Percentiles rank a stretch among this genome's conserved stretches.
These are phyloP conservation scores for Apiotrichum veenhuisii DNA, from an alignment of 1,284 basidiomycete genomes.

Conservation along the genomic window DNA sequence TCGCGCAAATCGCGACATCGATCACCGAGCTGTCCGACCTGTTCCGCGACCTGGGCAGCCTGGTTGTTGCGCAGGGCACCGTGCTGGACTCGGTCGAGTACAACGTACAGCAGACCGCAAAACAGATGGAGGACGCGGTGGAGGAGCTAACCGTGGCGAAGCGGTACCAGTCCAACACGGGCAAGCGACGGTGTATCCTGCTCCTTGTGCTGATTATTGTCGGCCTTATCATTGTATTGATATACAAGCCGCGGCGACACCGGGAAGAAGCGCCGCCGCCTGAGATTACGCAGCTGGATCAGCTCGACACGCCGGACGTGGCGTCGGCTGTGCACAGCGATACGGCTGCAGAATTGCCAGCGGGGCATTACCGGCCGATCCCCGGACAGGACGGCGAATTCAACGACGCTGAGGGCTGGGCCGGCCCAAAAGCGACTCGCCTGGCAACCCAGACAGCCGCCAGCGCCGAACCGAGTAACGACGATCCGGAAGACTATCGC, in stretches of 20 bases:
- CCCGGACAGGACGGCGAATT: neutral
- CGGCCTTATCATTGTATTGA: conserved; percentile 58
- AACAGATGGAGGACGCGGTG: conserved; percentile 76
- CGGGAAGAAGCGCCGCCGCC: neutral
- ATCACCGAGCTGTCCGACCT: conserved; percentile 89
- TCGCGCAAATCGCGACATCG: conserved; percentile 86
- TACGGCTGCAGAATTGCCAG: neutral
- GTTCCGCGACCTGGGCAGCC: conserved; percentile 86
- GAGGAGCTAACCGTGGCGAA: conserved; percentile 79
- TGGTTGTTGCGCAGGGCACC: conserved; percentile 98
- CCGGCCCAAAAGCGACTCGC: neutral
- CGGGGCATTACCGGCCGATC: neutral
- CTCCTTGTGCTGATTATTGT: conserved; percentile 84
- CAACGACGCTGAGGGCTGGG: neutral
- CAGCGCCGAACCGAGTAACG: conserved; percentile 5
- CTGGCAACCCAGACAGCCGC: neutral
- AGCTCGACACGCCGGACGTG: too few species aligned
- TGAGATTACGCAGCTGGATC: neutral
- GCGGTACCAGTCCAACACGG: conserved; percentile 87
- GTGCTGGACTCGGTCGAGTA: conserved; percentile 95
- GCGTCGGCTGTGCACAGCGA: too few species aligned
- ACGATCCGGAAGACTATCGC: neutral
- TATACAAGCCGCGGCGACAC: conserved; percentile 47
- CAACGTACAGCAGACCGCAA: conserved; percentile 89
- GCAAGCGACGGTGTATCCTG: conserved; percentile 87